These are phyloP conservation scores for Didymella arachidicola DNA, from an alignment of 2,329 filamentous ascomycete genomes.

Conservation along the genomic window DNA sequence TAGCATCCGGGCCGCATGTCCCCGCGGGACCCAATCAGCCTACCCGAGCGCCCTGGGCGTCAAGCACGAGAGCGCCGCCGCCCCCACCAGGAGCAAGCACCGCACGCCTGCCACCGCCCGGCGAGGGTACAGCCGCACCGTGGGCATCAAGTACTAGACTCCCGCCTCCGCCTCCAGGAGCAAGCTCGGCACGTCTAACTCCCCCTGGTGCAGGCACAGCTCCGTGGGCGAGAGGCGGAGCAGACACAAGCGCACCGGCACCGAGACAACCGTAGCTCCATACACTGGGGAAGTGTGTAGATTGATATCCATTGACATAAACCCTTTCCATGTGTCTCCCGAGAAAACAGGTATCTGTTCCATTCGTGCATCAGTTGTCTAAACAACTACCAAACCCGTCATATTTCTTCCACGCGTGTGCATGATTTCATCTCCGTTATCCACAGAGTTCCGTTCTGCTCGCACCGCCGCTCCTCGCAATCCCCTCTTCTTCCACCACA, in stretches of 20 bases:
- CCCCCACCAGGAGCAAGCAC: conserved; percentile 17
- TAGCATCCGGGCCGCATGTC: conserved; percentile 12
- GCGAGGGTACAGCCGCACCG: conserved; percentile 35
- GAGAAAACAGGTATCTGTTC: no score
- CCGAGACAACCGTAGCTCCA: not conserved
- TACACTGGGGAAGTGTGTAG: no score
- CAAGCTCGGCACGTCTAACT: conserved; percentile 30
- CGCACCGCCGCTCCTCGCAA: no score
- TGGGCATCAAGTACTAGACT: conserved; percentile 36
- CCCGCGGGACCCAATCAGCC: conserved; percentile 45
- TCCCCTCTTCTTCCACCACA: no score
- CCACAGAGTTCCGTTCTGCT: no score
- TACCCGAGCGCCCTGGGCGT: conserved; percentile 44
- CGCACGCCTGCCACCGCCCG: conserved; percentile 5
- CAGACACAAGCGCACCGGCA: not conserved
- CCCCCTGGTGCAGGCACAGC: conserved; percentile 30
- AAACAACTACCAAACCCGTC: no score
- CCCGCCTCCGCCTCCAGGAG: conserved; percentile 25
- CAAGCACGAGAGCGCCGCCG: conserved; percentile 28
- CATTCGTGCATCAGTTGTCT: no score
- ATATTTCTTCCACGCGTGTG: no score
- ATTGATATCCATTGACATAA: no score
- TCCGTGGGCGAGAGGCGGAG: conserved; percentile 33
- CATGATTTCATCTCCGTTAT: no score
- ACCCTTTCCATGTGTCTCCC: no score